phyloP scores from a whole-genome alignment of 805 yeast species.

The Saccharomycopsis fibuligera region DNA sequence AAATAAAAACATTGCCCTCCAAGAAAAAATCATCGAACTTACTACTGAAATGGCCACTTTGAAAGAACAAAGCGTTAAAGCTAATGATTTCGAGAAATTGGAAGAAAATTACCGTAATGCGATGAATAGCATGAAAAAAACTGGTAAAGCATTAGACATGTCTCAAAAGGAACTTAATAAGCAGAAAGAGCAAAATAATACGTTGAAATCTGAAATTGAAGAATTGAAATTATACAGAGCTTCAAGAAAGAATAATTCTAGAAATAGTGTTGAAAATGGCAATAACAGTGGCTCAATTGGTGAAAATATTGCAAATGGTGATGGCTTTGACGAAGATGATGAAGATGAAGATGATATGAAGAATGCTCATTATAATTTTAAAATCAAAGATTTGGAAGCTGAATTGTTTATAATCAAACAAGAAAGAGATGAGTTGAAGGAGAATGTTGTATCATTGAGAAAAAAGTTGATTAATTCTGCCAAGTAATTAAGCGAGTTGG shows the following conservation, averaged over 20 bases:
- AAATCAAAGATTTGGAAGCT: slow-evolving; percentile 76
- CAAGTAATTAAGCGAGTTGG: not conserved
- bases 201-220: slow-evolving; percentile 59
- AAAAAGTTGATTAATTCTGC: slow-evolving; percentile 38
- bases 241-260: slow-evolving; percentile 7
- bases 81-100: slow-evolving; percentile 34
- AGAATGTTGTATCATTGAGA: slow-evolving; percentile 50
- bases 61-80: slow-evolving; percentile 26
- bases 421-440: slow-evolving; percentile 75
- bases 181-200: slow-evolving; percentile 49
- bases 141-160: slow-evolving; percentile 65
- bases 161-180: slow-evolving; percentile 67
- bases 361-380: slow-evolving; percentile 61
- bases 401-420: slow-evolving; percentile 74
- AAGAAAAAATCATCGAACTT: slow-evolving; percentile 31
- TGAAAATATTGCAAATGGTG: slow-evolving; percentile 22
- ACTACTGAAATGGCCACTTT: slow-evolving; percentile 18
- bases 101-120: slow-evolving; percentile 71
- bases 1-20: slow-evolving; percentile 28
- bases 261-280: slow-evolving; percentile 23
- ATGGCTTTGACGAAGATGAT: slow-evolving; percentile 28
- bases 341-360: slow-evolving; percentile 31
- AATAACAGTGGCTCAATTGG: slow-evolving; percentile 25
- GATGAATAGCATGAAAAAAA: slow-evolving; percentile 62
- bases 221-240: slow-evolving; percentile 52